Percentiles rank a stretch among this genome's conserved stretches.
Evolutionary conservation across 768 basidiomycete species (phyloP).

Genomic region (Mycena polygramma): DNA sequence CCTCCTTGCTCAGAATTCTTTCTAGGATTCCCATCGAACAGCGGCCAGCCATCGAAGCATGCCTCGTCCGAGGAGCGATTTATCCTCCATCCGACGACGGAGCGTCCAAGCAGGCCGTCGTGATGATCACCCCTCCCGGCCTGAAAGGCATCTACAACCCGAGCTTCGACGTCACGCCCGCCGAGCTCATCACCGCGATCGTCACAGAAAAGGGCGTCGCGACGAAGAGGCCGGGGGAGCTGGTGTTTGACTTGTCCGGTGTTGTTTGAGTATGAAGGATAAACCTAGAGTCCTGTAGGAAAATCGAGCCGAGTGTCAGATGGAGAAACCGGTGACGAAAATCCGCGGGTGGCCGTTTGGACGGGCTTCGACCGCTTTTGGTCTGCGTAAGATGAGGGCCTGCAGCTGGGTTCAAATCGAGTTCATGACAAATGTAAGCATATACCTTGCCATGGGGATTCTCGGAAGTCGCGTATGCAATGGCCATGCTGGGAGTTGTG

Average conservation of each 20-base stretch:
- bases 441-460: constrained; percentile 71
- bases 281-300: too few species aligned
- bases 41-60: constrained; percentile 88
- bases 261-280: constrained; percentile 54
- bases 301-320: constrained; percentile 9
- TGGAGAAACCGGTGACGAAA: constrained; percentile 32
- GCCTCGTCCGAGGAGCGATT: constrained; percentile 85
- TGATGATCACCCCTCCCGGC: constrained; percentile 84
- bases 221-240: constrained; percentile 59
- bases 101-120: constrained; percentile 75
- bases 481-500: constrained; percentile 86
- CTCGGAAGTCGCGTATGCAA: constrained; percentile 73
- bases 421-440: not conserved
- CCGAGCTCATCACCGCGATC: constrained; percentile 92
- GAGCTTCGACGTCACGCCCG: constrained; percentile 96
- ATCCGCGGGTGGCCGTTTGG: constrained; percentile 26
- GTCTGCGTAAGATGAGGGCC: constrained; percentile 39
- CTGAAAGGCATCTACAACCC: constrained; percentile 87
- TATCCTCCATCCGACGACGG: constrained; percentile 62
- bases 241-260: constrained; percentile 58
- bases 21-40: constrained; percentile 92
- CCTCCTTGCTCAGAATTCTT: constrained; percentile 43
- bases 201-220: constrained; percentile 97
- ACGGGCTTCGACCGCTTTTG: constrained; percentile 29
- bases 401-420: constrained; percentile 1